phyloP scores from a whole-genome alignment of 805 yeast species.

The Candida lessepsii region DNA sequence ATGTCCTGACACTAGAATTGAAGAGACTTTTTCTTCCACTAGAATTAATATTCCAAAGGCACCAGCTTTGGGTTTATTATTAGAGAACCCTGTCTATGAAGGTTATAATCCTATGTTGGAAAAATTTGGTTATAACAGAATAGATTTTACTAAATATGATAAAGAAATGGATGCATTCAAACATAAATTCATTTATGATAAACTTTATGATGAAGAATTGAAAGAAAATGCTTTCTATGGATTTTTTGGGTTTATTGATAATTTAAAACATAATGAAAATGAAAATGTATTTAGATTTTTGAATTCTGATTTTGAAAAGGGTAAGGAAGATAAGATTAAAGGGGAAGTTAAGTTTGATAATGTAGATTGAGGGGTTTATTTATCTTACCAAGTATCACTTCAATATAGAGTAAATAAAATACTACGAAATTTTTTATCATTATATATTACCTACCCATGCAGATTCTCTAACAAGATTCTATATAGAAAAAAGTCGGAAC shows the following conservation, averaged over 20 bases:
- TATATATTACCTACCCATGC: slow-evolving; percentile 8
- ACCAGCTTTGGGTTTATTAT: slow-evolving; percentile 87
- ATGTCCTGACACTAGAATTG: slow-evolving; percentile 72
- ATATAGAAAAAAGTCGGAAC: neutral
- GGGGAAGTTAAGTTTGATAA: slow-evolving; percentile 15
- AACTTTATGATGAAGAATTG: slow-evolving; percentile 86
- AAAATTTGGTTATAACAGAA: slow-evolving; percentile 72
- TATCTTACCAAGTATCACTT: neutral
- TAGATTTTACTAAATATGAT: slow-evolving; percentile 65
- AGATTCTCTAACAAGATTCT: slow-evolving; percentile 4
- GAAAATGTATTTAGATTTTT: slow-evolving; percentile 60
- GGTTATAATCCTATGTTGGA: slow-evolving; percentile 71
- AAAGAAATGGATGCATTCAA: slow-evolving; percentile 82
- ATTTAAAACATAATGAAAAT: slow-evolving; percentile 46
- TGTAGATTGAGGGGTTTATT: slow-evolving; percentile 17
- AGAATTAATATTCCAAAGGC: slow-evolving; percentile 94
- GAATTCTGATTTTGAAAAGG: slow-evolving; percentile 39
- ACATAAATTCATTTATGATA: slow-evolving; percentile 84
- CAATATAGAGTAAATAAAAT: slow-evolving; percentile 14
- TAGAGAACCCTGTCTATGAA: slow-evolving; percentile 91
- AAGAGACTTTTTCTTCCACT: slow-evolving; percentile 69
- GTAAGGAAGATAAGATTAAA: slow-evolving; percentile 12
- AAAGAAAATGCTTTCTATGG: slow-evolving; percentile 87
- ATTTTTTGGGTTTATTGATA: slow-evolving; percentile 87
- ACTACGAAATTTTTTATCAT: too few species aligned